phyloP scores from a whole-genome alignment of 108 stramenopile genomes.

The Cyclotella atomus region DNA sequence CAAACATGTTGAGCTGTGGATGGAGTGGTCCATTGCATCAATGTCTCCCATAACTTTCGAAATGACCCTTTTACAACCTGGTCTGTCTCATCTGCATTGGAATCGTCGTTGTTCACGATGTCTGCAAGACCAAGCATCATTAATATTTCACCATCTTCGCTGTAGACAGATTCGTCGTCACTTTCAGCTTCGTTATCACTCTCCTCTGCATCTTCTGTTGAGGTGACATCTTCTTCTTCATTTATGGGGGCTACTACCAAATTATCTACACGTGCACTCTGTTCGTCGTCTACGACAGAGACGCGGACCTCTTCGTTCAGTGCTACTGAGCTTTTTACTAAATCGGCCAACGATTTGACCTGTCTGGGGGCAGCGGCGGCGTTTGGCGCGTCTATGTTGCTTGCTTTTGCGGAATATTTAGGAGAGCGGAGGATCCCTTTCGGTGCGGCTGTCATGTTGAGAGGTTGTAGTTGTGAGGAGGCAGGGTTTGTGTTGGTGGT shows the following conservation, averaged over 20 bases:
- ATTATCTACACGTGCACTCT: not conserved
- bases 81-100: not conserved
- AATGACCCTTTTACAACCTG: conserved; percentile 13
- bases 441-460: not conserved
- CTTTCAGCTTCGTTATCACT: not conserved
- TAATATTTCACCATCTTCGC: conserved; percentile 34
- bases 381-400: not conserved
- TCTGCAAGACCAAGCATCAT: conserved; percentile 31
- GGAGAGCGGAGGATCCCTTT: conserved; percentile 27
- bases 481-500: too few species aligned
- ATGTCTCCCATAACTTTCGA: conserved; percentile 39
- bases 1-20: conserved; percentile 21
- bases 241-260: not conserved
- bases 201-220: conserved; percentile 9
- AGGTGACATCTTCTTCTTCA: conserved; percentile 7
- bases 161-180: not conserved
- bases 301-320: conserved; percentile 17
- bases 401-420: conserved; percentile 11
- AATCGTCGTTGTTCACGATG: conserved; percentile 3
- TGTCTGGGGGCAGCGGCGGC: not conserved
- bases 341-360: conserved; percentile 31
- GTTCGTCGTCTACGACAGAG: not conserved
- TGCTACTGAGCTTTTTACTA: conserved; percentile 13
- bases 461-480: too few species aligned
- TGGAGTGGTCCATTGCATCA: conserved; percentile 37